phyloP scores from a whole-genome alignment of 2,329 filamentous ascomycete genomes.

The Domatiomyces catenatus region DNA sequence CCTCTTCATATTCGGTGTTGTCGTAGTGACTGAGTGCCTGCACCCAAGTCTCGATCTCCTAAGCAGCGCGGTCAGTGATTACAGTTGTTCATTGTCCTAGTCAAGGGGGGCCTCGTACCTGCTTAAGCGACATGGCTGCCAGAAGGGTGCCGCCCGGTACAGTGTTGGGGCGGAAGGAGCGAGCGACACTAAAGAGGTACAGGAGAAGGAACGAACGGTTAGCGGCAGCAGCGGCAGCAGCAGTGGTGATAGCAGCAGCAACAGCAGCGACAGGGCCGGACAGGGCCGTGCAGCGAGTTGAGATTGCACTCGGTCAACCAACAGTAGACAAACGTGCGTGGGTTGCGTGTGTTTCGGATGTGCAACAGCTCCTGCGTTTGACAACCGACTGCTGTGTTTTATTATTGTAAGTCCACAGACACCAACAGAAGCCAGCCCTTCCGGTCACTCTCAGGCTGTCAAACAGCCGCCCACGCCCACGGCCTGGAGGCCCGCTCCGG shows the following conservation, averaged over 20 bases:
- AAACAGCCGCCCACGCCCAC: background rate
- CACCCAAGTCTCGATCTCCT: slow-evolving; percentile 99
- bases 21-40: slow-evolving; percentile 81
- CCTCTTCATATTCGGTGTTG: slow-evolving; percentile 91
- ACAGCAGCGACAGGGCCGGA: slow-evolving; percentile 3
- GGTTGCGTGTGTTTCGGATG: background rate
- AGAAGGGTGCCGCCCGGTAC: slow-evolving; percentile 2
- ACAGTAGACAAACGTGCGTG: background rate
- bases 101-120: slow-evolving; percentile 12
- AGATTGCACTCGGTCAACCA: background rate
- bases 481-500: background rate
- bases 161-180: slow-evolving; percentile 3
- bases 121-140: slow-evolving; percentile 18
- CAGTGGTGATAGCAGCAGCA: slow-evolving; percentile 1
- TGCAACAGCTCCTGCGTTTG: background rate
- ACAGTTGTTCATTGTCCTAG: background rate
- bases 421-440: background rate
- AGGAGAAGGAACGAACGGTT: background rate
- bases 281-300: slow-evolving; percentile 2
- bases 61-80: slow-evolving; percentile 2
- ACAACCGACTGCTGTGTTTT: background rate
- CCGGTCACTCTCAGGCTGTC: background rate
- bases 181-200: background rate
- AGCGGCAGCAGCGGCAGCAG: background rate
- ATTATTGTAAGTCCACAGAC: background rate